Conservation (phyloP, 2,329 filamentous ascomycete genomes). For the Elsinoe ampelina region DNA sequence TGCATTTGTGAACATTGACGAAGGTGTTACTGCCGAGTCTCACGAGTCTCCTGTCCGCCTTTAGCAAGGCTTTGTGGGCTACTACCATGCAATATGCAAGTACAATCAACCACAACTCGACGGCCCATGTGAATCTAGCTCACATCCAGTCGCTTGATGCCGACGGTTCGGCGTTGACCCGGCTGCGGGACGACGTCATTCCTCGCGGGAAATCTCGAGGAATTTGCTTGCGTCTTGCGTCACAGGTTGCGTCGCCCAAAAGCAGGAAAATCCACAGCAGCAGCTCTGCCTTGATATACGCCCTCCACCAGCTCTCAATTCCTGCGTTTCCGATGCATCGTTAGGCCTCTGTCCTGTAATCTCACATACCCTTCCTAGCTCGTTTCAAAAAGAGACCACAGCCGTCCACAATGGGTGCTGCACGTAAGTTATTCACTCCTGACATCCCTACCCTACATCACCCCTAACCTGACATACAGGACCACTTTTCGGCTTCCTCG, state of each 20-base stretch:
- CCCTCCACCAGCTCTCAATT: not conserved
- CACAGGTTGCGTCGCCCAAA: constrained; percentile 3
- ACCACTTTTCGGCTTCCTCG: constrained; percentile 45
- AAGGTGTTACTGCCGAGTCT: too few species aligned
- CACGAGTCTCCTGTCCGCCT: too few species aligned
- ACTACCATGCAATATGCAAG: not conserved
- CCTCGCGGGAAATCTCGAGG: not conserved
- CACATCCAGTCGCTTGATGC: not conserved
- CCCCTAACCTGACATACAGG: constrained; percentile 5
- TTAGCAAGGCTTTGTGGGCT: too few species aligned
- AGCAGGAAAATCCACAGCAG: not conserved
- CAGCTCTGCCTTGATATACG: not conserved
- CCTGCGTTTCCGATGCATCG: constrained; percentile 9
- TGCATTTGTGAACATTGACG: too few species aligned
- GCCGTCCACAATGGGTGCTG: constrained; percentile 2
- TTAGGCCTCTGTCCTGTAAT: not conserved
- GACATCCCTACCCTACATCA: constrained; percentile 1
- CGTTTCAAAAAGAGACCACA: not conserved
- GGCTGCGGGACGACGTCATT: constrained; percentile 8
- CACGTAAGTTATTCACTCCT: not conserved
- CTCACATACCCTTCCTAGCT: not conserved
- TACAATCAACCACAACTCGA: not conserved
- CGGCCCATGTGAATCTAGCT: constrained; percentile 10
- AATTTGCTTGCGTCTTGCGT: too few species aligned
- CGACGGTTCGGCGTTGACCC: constrained; percentile 1